These are phyloP conservation scores for Neurospora sp. DNA, from an alignment of 495 filamentous ascomycete genomes.

Conservation along the genomic window DNA sequence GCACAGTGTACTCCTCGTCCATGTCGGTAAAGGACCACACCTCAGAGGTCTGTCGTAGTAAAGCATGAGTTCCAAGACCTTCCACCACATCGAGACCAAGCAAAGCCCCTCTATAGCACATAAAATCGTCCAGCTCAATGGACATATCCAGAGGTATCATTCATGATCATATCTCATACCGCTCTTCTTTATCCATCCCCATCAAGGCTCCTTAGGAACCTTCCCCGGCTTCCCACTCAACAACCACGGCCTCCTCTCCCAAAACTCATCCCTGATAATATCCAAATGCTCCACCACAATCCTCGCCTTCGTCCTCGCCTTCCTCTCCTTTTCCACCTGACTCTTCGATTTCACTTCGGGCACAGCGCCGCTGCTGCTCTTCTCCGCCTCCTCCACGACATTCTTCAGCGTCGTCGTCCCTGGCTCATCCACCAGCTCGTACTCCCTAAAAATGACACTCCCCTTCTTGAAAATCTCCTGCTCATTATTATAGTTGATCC, in stretches of 20 bases:
- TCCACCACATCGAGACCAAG: not conserved
- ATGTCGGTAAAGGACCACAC: not conserved
- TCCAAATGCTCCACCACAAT: constrained; percentile 79
- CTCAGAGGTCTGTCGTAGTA: not conserved
- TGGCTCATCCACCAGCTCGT: constrained; percentile 42
- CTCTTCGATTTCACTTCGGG: constrained; percentile 52
- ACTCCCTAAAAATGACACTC: constrained; percentile 75
- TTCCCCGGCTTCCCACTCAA: constrained; percentile 64
- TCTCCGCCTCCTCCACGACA: constrained; percentile 24
- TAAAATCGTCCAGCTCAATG: not conserved
- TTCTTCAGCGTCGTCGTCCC: constrained; percentile 24
- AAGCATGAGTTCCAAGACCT: not conserved
- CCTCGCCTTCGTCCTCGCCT: constrained; percentile 60
- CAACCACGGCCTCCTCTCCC: constrained; percentile 79
- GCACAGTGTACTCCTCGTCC: not conserved
- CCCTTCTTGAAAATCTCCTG: constrained; percentile 87
- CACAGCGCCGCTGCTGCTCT: constrained; percentile 14
- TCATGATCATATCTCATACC: not conserved
- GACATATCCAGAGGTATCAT: not conserved
- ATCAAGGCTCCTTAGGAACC: constrained; percentile 43
- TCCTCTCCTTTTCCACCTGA: constrained; percentile 68
- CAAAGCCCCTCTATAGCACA: not conserved
- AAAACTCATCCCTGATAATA: constrained; percentile 91
- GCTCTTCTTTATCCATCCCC: not conserved
- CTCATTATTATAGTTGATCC: constrained; percentile 96